phyloP scores from a whole-genome alignment of 495 filamentous ascomycete species.

The Aspergillus heteromorphus region DNA sequence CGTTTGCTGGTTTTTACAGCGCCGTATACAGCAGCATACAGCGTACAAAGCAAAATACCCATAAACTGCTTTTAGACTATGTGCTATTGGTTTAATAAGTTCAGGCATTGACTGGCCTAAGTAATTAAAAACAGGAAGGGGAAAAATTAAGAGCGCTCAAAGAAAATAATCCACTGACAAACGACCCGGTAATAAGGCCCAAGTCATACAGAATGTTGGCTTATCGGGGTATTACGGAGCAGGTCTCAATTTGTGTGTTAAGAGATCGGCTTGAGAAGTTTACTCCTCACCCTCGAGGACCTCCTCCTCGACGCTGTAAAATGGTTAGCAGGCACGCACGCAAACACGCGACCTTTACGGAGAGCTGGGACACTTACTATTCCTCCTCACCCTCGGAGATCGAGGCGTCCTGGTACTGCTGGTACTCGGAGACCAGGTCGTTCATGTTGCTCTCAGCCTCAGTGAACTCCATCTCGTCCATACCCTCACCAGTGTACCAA shows the following conservation, averaged over 20 bases:
- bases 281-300: slow-evolving; percentile 38
- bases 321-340: too few species aligned
- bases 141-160: slow-evolving; percentile 44
- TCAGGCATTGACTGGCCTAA: slow-evolving; percentile 21
- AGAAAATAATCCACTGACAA: slow-evolving; percentile 33
- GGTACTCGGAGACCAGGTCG: slow-evolving; percentile 99
- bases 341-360: not conserved
- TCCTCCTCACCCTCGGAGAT: slow-evolving; percentile 71
- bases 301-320: slow-evolving; percentile 35
- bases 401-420: slow-evolving; percentile 99
- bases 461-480: slow-evolving; percentile 99
- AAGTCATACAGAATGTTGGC: slow-evolving; percentile 31
- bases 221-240: slow-evolving; percentile 44
- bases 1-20: too few species aligned
- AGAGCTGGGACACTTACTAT: slow-evolving; percentile 40
- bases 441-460: slow-evolving; percentile 99
- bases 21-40: too few species aligned
- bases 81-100: slow-evolving; percentile 34
- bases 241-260: slow-evolving; percentile 28
- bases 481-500: slow-evolving; percentile 99
- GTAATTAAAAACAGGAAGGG: slow-evolving; percentile 40
- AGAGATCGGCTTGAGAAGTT: slow-evolving; percentile 19
- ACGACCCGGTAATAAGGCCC: slow-evolving; percentile 23
- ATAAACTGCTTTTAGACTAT: slow-evolving; percentile 37
- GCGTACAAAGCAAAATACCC: not conserved